Conservation (phyloP, 1,284 basidiomycete genomes). For the Coniophora puteana region DNA sequence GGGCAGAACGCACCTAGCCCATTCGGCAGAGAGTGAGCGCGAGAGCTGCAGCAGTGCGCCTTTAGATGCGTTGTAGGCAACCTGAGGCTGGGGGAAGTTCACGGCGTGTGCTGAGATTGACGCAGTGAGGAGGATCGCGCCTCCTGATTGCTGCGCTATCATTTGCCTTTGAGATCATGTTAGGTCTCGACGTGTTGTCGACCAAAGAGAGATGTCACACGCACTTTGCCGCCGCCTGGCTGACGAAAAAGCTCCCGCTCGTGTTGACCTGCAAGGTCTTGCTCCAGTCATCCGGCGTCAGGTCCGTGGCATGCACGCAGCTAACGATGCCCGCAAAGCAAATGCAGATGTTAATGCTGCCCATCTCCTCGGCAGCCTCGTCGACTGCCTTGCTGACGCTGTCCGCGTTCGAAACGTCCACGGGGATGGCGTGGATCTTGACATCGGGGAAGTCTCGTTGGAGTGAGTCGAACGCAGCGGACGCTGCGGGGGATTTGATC, state of each 20-base stretch:
- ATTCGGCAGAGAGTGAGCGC: conserved; percentile 33
- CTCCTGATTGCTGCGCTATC: conserved; percentile 35
- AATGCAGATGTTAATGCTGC: conserved; percentile 32
- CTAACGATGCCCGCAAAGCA: conserved; percentile 40
- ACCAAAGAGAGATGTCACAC: conserved; percentile 6
- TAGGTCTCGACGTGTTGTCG: not conserved
- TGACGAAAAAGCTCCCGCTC: conserved; percentile 41
- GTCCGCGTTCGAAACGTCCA: conserved; percentile 35
- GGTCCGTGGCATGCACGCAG: conserved; percentile 27
- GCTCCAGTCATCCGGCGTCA: conserved; percentile 30
- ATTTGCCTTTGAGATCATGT: conserved; percentile 30
- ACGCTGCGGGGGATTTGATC: conserved; percentile 18
- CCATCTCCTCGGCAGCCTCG: conserved; percentile 25
- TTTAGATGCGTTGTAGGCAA: conserved; percentile 29
- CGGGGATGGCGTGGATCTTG: conserved; percentile 28
- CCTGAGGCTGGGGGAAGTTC: conserved; percentile 38
- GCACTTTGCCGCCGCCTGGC: conserved; percentile 36
- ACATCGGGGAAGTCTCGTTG: conserved; percentile 30
- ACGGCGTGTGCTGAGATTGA: conserved; percentile 39
- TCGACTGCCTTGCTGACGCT: conserved; percentile 25
- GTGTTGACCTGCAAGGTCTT: conserved; percentile 36
- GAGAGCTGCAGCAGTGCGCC: conserved; percentile 21
- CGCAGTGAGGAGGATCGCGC: conserved; percentile 38
- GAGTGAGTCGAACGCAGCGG: conserved; percentile 22
- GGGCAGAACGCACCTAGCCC: no score